Evolutionary conservation across 2,329 filamentous ascomycete species (phyloP), one percentile per base, ranked within the genome.

Genomic region (Parastagonospora nodorum): DNA sequence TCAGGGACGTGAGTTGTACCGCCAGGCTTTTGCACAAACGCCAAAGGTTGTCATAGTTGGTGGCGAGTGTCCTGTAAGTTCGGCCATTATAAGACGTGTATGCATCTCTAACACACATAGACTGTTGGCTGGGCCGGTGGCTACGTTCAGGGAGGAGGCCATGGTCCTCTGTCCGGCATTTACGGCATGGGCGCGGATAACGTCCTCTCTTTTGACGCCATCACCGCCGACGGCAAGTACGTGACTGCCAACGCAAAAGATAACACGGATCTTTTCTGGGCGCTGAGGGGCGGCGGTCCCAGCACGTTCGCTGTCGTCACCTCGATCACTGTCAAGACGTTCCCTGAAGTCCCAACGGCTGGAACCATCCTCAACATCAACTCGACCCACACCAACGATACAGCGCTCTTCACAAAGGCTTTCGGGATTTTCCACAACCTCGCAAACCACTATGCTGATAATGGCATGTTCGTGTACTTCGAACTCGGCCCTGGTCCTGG

Each of bases 121-220:
- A 72, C 71, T 45, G 73, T 76, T 16, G 72, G 71, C 19, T 71
- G 73, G 53, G 73, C 61, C 8, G 76, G 75, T n/a, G 76, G 76
- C 1, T 78, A 76, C 50, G 68, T 74, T 19, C 73, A 75, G 48
- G 74, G 75, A 33, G 77, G 75, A 42, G 77, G 77, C 7, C 74
- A 78, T 48, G 76, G 75, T 2, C 74, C 75, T 0, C 49, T 78
- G 24, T 60, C 68, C 4, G 59, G 60, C 11, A 67, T 69, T 9
- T 72, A 74, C 28, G 75, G 74, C 1, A 68, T 75, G 63, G 71
- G 67, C 29, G 64, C 69, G n/a, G 73, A 76, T 50, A 70, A 70
- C 24, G 65, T 73, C 8, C 58, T 76, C 8, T 68, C 69, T 2
- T 74, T 72, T 44, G 67, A 73, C n/a, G 67, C 71, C 6, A 65